These are phyloP conservation scores for Cyberlindnera mycetangii DNA, from an alignment of 805 yeast genomes.

Conservation along the genomic window DNA sequence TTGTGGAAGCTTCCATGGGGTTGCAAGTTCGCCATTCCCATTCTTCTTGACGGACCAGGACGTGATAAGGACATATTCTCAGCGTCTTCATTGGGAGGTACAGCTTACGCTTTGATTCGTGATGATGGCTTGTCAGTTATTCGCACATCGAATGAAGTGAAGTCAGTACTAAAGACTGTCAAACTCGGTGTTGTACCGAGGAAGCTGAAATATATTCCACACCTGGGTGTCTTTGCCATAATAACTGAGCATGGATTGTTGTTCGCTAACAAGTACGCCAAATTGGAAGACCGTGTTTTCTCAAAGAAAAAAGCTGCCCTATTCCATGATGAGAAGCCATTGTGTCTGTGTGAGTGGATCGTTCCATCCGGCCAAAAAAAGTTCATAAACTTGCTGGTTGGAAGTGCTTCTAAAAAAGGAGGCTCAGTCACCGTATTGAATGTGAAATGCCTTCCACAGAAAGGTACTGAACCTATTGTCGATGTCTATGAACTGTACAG, in stretches of 20 bases:
- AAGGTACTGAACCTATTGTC: slow-evolving; percentile 6
- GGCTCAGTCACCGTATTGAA: slow-evolving; percentile 25
- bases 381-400: slow-evolving; percentile 31
- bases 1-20: slow-evolving; percentile 20
- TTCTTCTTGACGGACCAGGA: slow-evolving; percentile 20
- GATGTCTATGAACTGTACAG: slow-evolving; percentile 18
- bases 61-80: slow-evolving; percentile 15
- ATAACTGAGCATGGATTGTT: slow-evolving; percentile 21
- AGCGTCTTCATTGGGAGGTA: slow-evolving; percentile 8
- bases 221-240: slow-evolving; percentile 23
- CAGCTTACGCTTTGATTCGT: slow-evolving; percentile 28
- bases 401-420: slow-evolving; percentile 28
- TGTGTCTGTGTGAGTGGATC: slow-evolving; percentile 35
- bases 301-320: slow-evolving; percentile 9
- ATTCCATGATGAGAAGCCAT: slow-evolving; percentile 28
- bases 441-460: slow-evolving; percentile 10
- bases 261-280: slow-evolving; percentile 17
- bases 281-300: slow-evolving; percentile 10
- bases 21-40: slow-evolving; percentile 14
- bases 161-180: slow-evolving; percentile 25
- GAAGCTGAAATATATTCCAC: slow-evolving; percentile 27
- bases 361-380: slow-evolving; percentile 23
- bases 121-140: slow-evolving; percentile 34
- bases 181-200: slow-evolving; percentile 28
- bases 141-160: slow-evolving; percentile 14